Evolutionary conservation across 306 rosid species (phyloP).

Genomic region (Neltuma alba): DNA sequence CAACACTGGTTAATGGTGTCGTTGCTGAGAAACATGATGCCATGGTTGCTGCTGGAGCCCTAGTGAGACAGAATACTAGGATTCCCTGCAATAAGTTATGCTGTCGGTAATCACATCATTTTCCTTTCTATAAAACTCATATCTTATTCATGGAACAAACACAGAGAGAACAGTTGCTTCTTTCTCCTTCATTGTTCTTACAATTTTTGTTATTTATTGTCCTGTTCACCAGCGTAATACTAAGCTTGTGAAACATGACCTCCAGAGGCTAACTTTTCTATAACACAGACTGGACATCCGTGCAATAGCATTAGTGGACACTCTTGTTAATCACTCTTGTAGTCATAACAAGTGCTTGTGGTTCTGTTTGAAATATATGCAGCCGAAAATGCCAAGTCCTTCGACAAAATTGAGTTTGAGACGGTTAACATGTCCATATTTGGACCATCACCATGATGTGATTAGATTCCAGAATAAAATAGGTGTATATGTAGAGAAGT

Average conservation of each 20-base stretch:
- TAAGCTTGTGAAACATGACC: too few relatives aligned
- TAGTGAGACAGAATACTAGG: constrained; percentile 84
- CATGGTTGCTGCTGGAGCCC: constrained; percentile 95
- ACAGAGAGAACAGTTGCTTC: too few relatives aligned
- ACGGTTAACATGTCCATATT: constrained; percentile 75
- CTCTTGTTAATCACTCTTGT: too few relatives aligned
- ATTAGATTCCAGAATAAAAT: too few relatives aligned
- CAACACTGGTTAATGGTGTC: constrained; percentile 84
- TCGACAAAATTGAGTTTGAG: constrained; percentile 80
- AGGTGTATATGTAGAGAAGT: constrained; percentile 76
- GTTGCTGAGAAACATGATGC: constrained; percentile 81
- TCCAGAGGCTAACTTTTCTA: too few relatives aligned
- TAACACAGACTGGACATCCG: too few relatives aligned
- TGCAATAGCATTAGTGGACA: too few relatives aligned
- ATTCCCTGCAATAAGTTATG: constrained; percentile 84
- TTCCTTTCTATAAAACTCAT: background rate
- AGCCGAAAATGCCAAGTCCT: constrained; percentile 78
- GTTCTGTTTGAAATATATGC: constrained; percentile 46
- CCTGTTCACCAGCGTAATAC: too few relatives aligned
- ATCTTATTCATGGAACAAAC: too few relatives aligned
- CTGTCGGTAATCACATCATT: constrained; percentile 57
- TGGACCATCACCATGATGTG: too few relatives aligned
- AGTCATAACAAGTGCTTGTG: background rate
- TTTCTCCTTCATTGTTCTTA: too few relatives aligned
- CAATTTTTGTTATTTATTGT: too few relatives aligned